Evolutionary conservation across 768 basidiomycete genomes (phyloP).

Genomic region (Rhodosporidiobolus sp.): DNA sequence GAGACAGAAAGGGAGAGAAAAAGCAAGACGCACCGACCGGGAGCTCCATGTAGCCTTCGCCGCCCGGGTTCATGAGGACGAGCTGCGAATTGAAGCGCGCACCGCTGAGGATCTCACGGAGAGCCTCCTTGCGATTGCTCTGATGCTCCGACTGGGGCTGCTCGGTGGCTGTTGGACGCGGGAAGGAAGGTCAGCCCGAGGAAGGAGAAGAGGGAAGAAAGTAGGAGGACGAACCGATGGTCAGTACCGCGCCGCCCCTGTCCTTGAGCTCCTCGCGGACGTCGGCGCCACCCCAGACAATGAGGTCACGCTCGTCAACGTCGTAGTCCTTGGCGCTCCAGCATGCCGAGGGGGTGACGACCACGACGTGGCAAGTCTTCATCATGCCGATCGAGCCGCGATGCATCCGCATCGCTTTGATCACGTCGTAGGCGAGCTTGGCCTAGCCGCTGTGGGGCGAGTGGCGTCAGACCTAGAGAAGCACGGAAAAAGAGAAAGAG

Average conservation of each 20-base stretch:
- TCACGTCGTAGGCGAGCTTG: background rate
- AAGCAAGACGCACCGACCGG: no score
- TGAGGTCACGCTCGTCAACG: background rate
- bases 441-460: background rate
- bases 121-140: no score
- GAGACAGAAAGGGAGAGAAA: no score
- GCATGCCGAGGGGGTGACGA: background rate
- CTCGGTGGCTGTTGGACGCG: background rate
- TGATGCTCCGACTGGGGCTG: no score
- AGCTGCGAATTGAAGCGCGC: no score
- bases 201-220: background rate
- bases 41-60: no score
- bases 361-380: background rate
- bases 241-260: background rate
- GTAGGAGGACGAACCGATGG: background rate
- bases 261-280: background rate
- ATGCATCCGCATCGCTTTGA: background rate
- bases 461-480: background rate
- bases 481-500: background rate
- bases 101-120: no score
- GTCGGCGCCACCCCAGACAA: background rate
- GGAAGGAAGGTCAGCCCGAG: background rate
- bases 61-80: no score
- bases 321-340: background rate
- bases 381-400: background rate